These are phyloP conservation scores for Sclerotiophoma versabilis DNA, from an alignment of 2,329 filamentous ascomycete genomes.

Conservation along the genomic window DNA sequence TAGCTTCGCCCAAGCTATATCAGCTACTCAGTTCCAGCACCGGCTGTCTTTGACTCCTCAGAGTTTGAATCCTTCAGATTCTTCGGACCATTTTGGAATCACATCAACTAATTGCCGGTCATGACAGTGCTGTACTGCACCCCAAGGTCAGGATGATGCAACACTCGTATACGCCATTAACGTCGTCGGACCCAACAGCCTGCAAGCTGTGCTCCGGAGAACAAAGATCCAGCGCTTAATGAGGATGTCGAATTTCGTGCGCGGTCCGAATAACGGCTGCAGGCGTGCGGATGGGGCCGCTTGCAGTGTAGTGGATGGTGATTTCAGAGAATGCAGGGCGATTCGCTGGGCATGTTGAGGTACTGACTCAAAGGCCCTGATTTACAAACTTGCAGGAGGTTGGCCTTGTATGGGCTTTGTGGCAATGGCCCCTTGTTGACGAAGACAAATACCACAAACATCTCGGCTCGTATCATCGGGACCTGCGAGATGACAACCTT, in stretches of 20 bases:
- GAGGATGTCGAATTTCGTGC: conserved; percentile 30
- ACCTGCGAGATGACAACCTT: neutral
- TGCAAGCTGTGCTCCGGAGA: conserved; percentile 16
- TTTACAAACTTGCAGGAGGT: neutral
- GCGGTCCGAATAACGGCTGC: conserved; percentile 25
- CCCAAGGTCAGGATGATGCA: neutral
- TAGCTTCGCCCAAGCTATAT: neutral
- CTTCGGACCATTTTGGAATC: neutral
- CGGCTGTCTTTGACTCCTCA: too few relatives aligned
- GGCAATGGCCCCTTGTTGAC: neutral
- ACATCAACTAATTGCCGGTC: too few relatives aligned
- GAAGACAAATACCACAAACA: neutral
- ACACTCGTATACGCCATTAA: conserved; percentile 27
- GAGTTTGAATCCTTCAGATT: neutral
- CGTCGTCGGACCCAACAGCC: conserved; percentile 11
- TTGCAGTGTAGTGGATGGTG: conserved; percentile 18
- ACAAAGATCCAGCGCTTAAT: conserved; percentile 21
- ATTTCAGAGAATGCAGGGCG: neutral
- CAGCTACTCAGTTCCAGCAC: neutral
- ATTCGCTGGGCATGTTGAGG: neutral
- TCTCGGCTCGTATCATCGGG: neutral
- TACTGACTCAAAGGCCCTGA: neutral
- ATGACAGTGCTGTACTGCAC: neutral
- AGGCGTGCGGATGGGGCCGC: conserved; percentile 12
- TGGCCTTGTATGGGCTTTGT: neutral